Evolutionary conservation across 441 rosid genomes (phyloP), one percentile per base, ranked within the genome.

Genomic region (Gossypium trilobum): DNA sequence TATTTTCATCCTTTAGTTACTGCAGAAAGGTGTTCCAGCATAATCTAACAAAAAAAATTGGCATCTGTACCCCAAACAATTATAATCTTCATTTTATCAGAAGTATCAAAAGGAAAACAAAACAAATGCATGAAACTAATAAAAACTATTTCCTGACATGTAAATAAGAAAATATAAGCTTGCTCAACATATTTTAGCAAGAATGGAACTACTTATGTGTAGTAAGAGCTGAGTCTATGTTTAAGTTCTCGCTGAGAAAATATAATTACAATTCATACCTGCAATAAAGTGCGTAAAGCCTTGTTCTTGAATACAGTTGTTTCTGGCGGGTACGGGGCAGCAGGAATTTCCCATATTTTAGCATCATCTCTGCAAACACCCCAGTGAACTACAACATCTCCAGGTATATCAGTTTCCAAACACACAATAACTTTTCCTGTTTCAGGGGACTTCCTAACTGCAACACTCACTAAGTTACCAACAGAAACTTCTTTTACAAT

Each of bases 351-450:
- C 99, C 99, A 94, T 48, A 75, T 82, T 86, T 81, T 88, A 46
- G 78, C 63, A 62, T 81, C 86, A 79, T 84, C 88, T 86, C 87
- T 92, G 87, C 96, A 92, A 81, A 90, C 93, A 73, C 99, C 99
- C 99, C 99, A 94, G 86, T 94, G 99, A 78, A 89, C 87, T 81
- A 85, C 75, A 70, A 88, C 93, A 80, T 90, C 87, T 86, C 88
- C 97, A 27, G 88, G 88, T 55, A 92, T 76, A 88, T 92, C 97
- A 70, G 94, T 90, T 74, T 90, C 97, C 69, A 94, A 71, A 66
- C 74, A 75, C 52, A 92, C 72, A 71, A 90, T 78, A 82, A 81
- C 84, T 79, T 83, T 90, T 54, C 81, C 85, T 56, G 88, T 87
- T 81, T 86, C 82, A 11, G 87, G 80, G 76, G 97, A 87, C 78